Base-by-base conservation (phyloP, 495 filamentous ascomycete species). In the Zalerion maritima region DNA sequence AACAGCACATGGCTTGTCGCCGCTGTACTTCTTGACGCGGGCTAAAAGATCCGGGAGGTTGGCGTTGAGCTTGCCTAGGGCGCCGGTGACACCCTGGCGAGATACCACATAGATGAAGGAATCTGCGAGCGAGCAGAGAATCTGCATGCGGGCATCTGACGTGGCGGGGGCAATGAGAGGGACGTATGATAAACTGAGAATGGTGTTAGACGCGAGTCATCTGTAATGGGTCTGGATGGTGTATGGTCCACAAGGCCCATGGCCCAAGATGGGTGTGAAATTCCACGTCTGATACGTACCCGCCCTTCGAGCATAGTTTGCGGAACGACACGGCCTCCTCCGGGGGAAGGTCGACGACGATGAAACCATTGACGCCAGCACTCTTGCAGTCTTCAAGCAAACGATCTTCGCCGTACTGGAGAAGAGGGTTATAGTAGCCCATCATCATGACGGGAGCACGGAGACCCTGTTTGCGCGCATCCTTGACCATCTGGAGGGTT, bases 61-160 rank as follows among this genome's bases (percentile, higher is more conserved):
- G 22, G 68, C 54, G 49, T 79, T 92, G 36, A 97, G 62, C 16
- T 68, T 73, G 17, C 86, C 84, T 0, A 76, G 76, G 13, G 83
- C 89, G 40, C 89, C 89, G 2, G 89, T 97, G 19, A 94, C 85
- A 37, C 89, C 89, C 82, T 94, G 93, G 36, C 87, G 70, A 2
- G 89, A 96, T 13, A 96, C 91, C 33, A 99, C 89, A 51, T 99
- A 99, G 56, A 99, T 91, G 62, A 99, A 99, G 6, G 85, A 93
- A 55, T 96, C 87, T 42, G 91, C 89, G 28, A 99, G 91, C 54
- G 81, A 75, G 69, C 89, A 99, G 14, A 99, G 73, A 3, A 93
- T 60, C 56, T 85, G 85, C 83, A 96, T 87, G 32, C 89, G 81
- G 25, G 70, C 53, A 32, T 89, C 80, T n/a, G 84, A 87, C 1